These are phyloP conservation scores for Solanum etuberosum DNA, from an alignment of 257 asterid species.

Conservation along the genomic window DNA sequence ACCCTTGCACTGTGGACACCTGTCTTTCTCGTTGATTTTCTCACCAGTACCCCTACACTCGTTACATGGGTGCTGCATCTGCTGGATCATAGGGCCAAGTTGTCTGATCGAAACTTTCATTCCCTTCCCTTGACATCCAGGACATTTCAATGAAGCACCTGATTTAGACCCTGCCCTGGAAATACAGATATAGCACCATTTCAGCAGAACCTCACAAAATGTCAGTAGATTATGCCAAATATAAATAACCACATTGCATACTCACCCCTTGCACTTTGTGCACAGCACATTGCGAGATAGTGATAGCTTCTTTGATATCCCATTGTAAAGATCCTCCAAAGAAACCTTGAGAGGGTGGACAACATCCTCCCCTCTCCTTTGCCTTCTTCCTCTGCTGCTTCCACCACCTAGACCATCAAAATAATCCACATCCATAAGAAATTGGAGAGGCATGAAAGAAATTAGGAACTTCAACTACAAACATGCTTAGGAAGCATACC, in stretches of 20 bases:
- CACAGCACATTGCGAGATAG: slow-evolving; percentile 15
- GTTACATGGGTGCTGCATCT: slow-evolving; percentile 13
- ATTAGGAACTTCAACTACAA: neutral
- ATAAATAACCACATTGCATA: neutral
- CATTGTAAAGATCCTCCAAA: slow-evolving; percentile 16
- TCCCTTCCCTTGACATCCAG: slow-evolving; percentile 14
- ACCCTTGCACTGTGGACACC: slow-evolving; percentile 18
- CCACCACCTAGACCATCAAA: slow-evolving; percentile 7
- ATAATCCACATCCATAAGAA: neutral
- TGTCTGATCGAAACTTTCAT: slow-evolving; percentile 16
- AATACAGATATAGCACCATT: neutral
- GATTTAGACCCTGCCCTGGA: slow-evolving; percentile 14
- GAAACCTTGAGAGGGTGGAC: slow-evolving; percentile 17
- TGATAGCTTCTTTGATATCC: slow-evolving; percentile 13
- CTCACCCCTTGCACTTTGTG: slow-evolving; percentile 18
- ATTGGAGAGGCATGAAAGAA: neutral
- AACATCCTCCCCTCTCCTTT: slow-evolving; percentile 19
- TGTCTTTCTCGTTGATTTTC: slow-evolving; percentile 5
- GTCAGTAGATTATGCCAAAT: neutral
- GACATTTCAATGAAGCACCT: slow-evolving; percentile 13
- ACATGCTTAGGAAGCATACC: neutral
- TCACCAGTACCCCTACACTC: slow-evolving; percentile 14
- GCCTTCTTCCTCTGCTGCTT: slow-evolving; percentile 15
- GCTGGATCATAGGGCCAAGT: slow-evolving; percentile 16
- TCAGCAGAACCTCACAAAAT: neutral